A percentile compares a stretch with the other conserved stretches of the same genome.
These are phyloP conservation scores for Rubia tinctorum DNA, from an alignment of 305 asterid species.

Conservation along the genomic window DNA sequence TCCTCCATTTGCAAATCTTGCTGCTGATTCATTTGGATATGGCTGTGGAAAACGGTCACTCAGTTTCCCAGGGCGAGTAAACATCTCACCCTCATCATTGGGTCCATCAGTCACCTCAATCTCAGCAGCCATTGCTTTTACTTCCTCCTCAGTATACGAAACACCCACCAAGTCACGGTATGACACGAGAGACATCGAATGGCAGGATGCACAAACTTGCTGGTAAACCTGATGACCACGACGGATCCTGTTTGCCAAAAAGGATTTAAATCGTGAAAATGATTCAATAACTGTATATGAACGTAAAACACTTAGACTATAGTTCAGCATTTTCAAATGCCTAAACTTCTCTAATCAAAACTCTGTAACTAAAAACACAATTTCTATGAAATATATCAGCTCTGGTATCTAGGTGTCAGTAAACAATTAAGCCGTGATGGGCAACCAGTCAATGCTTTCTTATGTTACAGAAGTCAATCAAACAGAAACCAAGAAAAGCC, in stretches of 20 bases:
- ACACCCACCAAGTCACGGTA: constrained; percentile 91
- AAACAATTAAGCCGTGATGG: background rate
- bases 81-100: constrained; percentile 95
- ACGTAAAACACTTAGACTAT: background rate
- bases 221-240: constrained; percentile 89
- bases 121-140: constrained; percentile 91
- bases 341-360: background rate
- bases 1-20: constrained; percentile 94
- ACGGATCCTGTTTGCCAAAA: constrained; percentile 62
- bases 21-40: constrained; percentile 74
- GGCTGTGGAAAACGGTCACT: constrained; percentile 89
- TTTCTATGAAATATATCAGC: background rate
- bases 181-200: constrained; percentile 79
- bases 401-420: background rate
- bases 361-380: background rate
- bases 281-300: constrained; percentile 10
- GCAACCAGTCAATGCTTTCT: background rate
- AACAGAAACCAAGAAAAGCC: background rate
- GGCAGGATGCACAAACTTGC: constrained; percentile 94
- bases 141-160: constrained; percentile 89
- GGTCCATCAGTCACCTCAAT: constrained; percentile 94
- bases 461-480: background rate
- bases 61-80: constrained; percentile 81
- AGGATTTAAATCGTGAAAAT: constrained; percentile 8
- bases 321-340: background rate